Evolutionary conservation across 805 yeast species (phyloP).

Genomic region (Saccharomycopsis selenospora): DNA sequence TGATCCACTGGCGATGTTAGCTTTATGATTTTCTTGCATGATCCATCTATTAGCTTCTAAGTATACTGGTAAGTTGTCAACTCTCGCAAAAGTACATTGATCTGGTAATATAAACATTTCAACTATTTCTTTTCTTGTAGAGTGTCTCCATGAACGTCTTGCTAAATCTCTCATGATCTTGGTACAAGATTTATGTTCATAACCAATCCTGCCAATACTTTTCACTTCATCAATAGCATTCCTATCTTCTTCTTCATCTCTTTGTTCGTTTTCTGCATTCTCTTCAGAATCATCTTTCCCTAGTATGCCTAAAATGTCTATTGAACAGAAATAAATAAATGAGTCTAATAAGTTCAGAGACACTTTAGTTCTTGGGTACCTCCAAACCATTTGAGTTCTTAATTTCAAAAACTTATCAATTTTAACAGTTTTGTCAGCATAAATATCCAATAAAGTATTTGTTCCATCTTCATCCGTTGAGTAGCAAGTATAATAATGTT

Average conservation of each 20-base stretch:
- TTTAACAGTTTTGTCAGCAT: conserved; percentile 61
- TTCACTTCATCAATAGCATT: conserved; percentile 27
- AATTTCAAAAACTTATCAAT: conserved; percentile 64
- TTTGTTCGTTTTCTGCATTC: too few species aligned
- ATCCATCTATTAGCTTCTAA: conserved; percentile 84
- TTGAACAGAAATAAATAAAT: conserved; percentile 58
- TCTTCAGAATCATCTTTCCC: conserved; percentile 26
- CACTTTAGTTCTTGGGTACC: conserved; percentile 68
- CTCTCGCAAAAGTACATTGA: conserved; percentile 63
- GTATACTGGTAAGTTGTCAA: conserved; percentile 72
- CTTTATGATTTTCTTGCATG: conserved; percentile 37
- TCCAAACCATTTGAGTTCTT: conserved; percentile 87
- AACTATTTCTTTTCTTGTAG: conserved; percentile 48
- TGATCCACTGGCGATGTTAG: conserved; percentile 2
- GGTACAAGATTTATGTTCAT: conserved; percentile 41
- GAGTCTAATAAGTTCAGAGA: conserved; percentile 72
- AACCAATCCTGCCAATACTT: conserved; percentile 28
- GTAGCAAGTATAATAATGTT: conserved; percentile 61
- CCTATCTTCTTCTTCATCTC: conserved; percentile 20
- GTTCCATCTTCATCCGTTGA: conserved; percentile 38
- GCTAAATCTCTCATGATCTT: conserved; percentile 81
- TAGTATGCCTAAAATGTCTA: conserved; percentile 46
- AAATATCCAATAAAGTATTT: conserved; percentile 56
- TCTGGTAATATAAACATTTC: conserved; percentile 66
- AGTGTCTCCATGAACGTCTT: conserved; percentile 86